Evolutionary conservation across 495 filamentous ascomycete species (phyloP), one percentile per base, ranked within the genome.

Genomic region (Lepidopterella palustris): DNA sequence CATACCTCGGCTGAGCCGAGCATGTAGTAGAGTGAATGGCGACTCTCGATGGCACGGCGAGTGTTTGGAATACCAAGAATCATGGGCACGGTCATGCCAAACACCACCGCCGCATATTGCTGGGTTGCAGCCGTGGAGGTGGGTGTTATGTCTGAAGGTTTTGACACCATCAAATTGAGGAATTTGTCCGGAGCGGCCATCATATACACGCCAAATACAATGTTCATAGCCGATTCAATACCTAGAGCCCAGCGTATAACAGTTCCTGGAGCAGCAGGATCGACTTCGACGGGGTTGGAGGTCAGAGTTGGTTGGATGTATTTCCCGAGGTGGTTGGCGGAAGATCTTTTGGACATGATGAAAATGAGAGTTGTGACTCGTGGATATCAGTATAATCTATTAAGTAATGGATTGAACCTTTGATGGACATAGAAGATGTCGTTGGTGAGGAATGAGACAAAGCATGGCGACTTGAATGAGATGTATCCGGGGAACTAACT

Each of bases 41-140:
- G 40, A 40, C 58, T 58, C n/a, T 59, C 58, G 13, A 62, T 57
- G 21, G 53, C 64, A 3, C 63, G 56, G 11, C 58, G 47, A 11
- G 60, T 61, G 27, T 66, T 63, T 11, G 60, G 64, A 48, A 64
- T 59, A 23, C 45, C 52, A 50, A 66, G 51, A 24, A 55, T 23
- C 9, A 69, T 31, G 8, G 67, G 67, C 5, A 58, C 42, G n/a
- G 63, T 64, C 10, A 63, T 21, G 28, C 21, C 49, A 18, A 48
- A 18, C 25, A 61, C 39, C n/a, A 64, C 18, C 23, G 24, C 45
- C 29, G 53, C 63, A 54, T 61, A 47, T 26, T 49, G 54, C 35
- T 64, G 63, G 35, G 27, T 53, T 0, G 64, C 26, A 25, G 48
- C 50, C 10, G 21, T 5, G 5, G 65, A 28, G 20, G 57, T 49